phyloP scores from a whole-genome alignment of 2,329 filamentous ascomycete species.

The Calonectria multiphialidica region DNA sequence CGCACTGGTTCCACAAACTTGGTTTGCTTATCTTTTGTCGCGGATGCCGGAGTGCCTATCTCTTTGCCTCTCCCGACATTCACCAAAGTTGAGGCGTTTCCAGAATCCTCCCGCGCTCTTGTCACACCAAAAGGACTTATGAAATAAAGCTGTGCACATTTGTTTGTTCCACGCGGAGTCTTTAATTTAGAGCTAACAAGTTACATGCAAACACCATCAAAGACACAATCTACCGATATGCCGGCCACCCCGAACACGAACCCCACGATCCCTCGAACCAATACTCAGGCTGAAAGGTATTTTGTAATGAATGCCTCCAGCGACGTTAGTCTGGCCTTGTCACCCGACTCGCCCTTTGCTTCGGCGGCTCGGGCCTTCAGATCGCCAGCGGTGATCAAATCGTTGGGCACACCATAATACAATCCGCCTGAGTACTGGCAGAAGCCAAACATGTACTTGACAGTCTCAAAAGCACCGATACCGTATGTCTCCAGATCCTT shows the following conservation, averaged over 20 bases:
- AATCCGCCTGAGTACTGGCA: conserved; percentile 48
- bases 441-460: conserved; percentile 52
- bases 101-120: background rate
- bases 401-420: conserved; percentile 47
- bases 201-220: background rate
- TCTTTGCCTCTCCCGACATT: no score
- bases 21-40: background rate
- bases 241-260: background rate
- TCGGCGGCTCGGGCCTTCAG: conserved; percentile 45
- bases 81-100: background rate
- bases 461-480: conserved; percentile 47
- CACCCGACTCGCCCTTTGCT: conserved; percentile 40
- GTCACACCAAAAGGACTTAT: background rate
- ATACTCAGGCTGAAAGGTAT: conserved; percentile 33
- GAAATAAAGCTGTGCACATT: background rate
- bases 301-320: conserved; percentile 41
- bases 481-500: conserved; percentile 48
- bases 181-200: background rate
- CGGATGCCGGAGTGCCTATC: background rate
- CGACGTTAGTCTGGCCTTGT: conserved; percentile 38
- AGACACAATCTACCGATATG: background rate
- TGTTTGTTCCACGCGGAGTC: background rate
- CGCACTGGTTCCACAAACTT: no score
- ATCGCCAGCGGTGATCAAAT: conserved; percentile 37
- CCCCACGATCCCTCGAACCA: background rate